phyloP scores from a whole-genome alignment of 805 yeast species.

The Babjeviella inositovora region DNA sequence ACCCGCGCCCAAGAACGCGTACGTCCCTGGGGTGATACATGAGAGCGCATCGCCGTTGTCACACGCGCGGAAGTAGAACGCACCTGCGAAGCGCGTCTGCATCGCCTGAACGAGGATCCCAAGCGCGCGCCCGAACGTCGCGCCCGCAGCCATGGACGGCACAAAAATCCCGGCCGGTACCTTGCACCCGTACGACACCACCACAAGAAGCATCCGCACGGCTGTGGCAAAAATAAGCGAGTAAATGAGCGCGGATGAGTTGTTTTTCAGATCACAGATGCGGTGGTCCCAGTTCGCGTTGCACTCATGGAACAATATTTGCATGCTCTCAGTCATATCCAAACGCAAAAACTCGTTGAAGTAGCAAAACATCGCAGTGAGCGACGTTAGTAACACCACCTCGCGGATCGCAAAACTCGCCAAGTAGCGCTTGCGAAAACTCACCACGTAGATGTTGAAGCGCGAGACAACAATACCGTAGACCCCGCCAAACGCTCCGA shows the following conservation, averaged over 20 bases:
- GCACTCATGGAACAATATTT: conserved; percentile 76
- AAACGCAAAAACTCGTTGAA: conserved; percentile 66
- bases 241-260: conserved; percentile 18
- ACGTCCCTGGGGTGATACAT: conserved; percentile 89
- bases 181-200: conserved; percentile 80
- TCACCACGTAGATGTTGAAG: conserved; percentile 60
- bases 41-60: conserved; percentile 15
- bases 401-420: conserved; percentile 48
- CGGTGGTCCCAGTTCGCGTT: conserved; percentile 21
- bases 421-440: conserved; percentile 61
- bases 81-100: too few relatives aligned
- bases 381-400: conserved; percentile 43
- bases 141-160: conserved; percentile 95
- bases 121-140: conserved; percentile 78
- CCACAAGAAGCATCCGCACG: conserved; percentile 53
- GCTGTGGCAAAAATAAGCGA: conserved; percentile 58
- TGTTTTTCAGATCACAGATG: conserved; percentile 16
- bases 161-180: conserved; percentile 97
- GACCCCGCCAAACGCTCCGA: conserved; percentile 86
- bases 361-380: conserved; percentile 69
- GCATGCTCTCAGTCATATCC: conserved; percentile 97
- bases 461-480: conserved; percentile 71
- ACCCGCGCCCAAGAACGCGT: conserved; percentile 92
- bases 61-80: conserved; percentile 16
- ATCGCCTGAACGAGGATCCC: conserved; percentile 53